These are phyloP conservation scores for Phytophthora sp. DNA, from an alignment of 352 stramenopile species.

Conservation along the genomic window DNA sequence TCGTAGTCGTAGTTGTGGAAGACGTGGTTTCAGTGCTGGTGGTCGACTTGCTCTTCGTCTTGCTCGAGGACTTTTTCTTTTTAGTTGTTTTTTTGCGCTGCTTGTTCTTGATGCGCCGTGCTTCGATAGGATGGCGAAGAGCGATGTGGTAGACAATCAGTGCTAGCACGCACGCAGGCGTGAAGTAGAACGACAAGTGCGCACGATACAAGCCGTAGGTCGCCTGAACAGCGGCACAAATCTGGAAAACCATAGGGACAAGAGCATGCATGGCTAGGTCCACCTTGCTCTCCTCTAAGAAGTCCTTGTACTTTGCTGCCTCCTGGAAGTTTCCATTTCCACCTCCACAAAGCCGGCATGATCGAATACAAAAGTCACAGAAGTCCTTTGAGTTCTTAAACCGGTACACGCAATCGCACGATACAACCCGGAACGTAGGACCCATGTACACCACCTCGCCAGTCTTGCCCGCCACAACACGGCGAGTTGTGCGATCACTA, in stretches of 20 bases:
- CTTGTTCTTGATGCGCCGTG: constrained; percentile 57
- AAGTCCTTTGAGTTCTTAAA: constrained; percentile 67
- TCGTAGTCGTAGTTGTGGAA: constrained; percentile 5
- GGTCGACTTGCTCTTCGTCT: constrained; percentile 41
- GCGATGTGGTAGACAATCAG: constrained; percentile 58
- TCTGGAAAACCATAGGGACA: constrained; percentile 55
- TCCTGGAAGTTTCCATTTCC: constrained; percentile 79
- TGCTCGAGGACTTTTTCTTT: constrained; percentile 55
- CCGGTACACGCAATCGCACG: constrained; percentile 85
- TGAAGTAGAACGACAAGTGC: constrained; percentile 64
- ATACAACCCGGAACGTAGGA: constrained; percentile 82
- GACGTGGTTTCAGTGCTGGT: constrained; percentile 4
- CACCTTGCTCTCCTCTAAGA: constrained; percentile 63
- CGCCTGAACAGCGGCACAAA: constrained; percentile 48
- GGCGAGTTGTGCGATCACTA: constrained; percentile 50
- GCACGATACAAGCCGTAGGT: constrained; percentile 53
- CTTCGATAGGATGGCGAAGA: constrained; percentile 63
- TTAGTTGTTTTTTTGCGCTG: constrained; percentile 59
- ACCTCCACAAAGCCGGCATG: constrained; percentile 75
- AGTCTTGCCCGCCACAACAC: constrained; percentile 43
- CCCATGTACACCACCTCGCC: constrained; percentile 69
- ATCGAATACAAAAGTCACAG: constrained; percentile 78
- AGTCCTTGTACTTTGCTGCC: constrained; percentile 79
- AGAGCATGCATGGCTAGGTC: constrained; percentile 66
- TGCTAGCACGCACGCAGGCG: constrained; percentile 42